A percentile compares a stretch with the other conserved stretches of the same genome.
These are phyloP conservation scores for Galeopsis tetrahit DNA, from an alignment of 257 asterid species.

Conservation along the genomic window DNA sequence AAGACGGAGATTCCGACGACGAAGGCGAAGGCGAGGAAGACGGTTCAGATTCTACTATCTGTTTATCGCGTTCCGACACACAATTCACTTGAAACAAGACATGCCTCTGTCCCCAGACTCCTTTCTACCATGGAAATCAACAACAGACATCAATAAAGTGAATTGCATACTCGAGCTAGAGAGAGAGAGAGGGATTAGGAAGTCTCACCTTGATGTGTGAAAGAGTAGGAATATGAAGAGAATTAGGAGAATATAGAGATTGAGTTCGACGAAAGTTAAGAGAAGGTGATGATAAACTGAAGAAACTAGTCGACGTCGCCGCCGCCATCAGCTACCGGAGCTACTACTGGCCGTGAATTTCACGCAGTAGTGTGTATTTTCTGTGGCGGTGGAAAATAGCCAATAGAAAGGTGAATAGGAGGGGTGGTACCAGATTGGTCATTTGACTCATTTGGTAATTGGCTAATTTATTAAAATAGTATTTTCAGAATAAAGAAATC, in stretches of 20 bases:
- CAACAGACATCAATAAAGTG: conserved; percentile 21
- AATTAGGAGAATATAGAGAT: conserved; percentile 28
- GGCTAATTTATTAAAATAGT: no score
- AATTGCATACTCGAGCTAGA: neutral
- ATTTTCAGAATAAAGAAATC: neutral
- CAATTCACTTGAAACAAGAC: conserved; percentile 59
- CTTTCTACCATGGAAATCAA: conserved; percentile 44
- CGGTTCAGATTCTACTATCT: conserved; percentile 46
- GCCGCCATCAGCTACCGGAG: conserved; percentile 43
- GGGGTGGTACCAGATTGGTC: neutral
- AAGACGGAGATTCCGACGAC: conserved; percentile 35
- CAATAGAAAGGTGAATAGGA: neutral
- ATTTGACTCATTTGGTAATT: no score
- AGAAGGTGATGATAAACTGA: conserved; percentile 48
- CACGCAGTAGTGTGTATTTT: conserved; percentile 21
- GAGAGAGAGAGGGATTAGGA: conserved; percentile 12
- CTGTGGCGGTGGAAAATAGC: conserved; percentile 21
- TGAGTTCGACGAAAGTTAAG: conserved; percentile 35
- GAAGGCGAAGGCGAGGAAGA: conserved; percentile 30
- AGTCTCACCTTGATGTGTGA: conserved; percentile 53
- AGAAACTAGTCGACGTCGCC: conserved; percentile 45
- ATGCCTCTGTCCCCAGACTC: conserved; percentile 42
- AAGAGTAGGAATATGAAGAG: conserved; percentile 30
- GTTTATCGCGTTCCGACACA: conserved; percentile 54
- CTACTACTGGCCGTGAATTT: conserved; percentile 14